Evolutionary conservation across 176 grass and related monocot genomes (phyloP).

Genomic region (Areca catechu): DNA sequence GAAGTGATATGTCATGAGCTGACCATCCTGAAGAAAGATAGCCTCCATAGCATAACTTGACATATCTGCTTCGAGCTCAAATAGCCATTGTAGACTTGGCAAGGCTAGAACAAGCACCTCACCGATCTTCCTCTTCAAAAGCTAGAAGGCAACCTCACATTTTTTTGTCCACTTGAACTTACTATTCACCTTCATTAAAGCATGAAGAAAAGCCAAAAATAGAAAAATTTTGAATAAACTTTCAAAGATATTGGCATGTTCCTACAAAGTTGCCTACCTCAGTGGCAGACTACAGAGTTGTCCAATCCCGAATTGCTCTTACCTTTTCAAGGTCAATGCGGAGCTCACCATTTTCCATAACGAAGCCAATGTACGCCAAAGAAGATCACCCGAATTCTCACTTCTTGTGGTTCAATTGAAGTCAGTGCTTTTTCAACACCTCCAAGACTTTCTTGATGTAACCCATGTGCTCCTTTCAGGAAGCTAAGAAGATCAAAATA

Average conservation of each 20-base stretch:
- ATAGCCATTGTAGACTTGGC: too few species aligned
- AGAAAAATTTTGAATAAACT: conserved; percentile 11
- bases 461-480: not conserved
- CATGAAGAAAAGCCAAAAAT: conserved; percentile 1
- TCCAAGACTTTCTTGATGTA: conserved; percentile 5
- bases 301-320: not conserved
- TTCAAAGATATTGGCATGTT: not conserved
- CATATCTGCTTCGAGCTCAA: too few species aligned
- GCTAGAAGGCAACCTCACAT: too few species aligned
- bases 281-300: not conserved
- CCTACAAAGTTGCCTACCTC: not conserved
- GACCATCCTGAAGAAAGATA: too few species aligned
- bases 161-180: too few species aligned
- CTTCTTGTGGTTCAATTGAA: not conserved
- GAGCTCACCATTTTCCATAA: not conserved
- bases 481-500: not conserved
- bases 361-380: not conserved
- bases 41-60: too few species aligned
- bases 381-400: not conserved
- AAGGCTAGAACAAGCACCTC: too few species aligned
- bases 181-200: conserved; percentile 7
- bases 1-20: not conserved
- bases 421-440: not conserved
- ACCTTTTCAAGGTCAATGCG: not conserved
- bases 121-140: too few species aligned